phyloP scores from a whole-genome alignment of 345 rosid species.

The Eucalyptus erythrocorys region DNA sequence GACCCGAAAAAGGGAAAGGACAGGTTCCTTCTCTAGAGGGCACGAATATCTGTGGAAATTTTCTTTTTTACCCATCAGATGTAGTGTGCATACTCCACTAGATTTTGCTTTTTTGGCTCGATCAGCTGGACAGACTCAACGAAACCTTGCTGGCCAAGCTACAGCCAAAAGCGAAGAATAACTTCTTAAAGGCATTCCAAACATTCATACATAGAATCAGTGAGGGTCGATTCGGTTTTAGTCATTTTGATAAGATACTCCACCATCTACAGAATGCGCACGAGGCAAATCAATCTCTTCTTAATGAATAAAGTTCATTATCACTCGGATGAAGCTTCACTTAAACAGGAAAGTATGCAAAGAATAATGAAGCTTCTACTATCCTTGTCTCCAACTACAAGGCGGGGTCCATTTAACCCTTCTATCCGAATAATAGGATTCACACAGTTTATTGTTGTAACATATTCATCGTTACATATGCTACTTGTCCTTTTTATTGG shows the following conservation, averaged over 20 bases:
- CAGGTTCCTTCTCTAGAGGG: background rate
- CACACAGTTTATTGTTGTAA: background rate
- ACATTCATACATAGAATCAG: background rate
- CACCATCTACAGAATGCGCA: background rate
- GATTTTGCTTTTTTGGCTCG: background rate
- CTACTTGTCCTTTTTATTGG: background rate
- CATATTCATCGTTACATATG: background rate
- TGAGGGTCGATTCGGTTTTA: background rate
- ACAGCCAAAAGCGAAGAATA: background rate
- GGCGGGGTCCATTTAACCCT: background rate
- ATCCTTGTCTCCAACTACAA: background rate
- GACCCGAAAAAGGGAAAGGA: background rate
- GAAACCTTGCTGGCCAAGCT: background rate
- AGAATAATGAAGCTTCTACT: background rate
- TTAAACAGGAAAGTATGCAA: background rate
- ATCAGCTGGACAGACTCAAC: background rate
- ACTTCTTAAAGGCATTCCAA: background rate
- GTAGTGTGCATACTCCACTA: background rate
- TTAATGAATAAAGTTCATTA: background rate
- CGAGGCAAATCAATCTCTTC: background rate
- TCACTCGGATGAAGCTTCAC: background rate
- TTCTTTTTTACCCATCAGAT: background rate
- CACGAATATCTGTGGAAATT: fast-evolving
- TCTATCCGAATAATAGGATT: background rate
- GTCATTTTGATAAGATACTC: background rate